Evolutionary conservation across 2,329 filamentous ascomycete species (phyloP), one percentile per base, ranked within the genome.

Genomic region (Cladosporium sp.): DNA sequence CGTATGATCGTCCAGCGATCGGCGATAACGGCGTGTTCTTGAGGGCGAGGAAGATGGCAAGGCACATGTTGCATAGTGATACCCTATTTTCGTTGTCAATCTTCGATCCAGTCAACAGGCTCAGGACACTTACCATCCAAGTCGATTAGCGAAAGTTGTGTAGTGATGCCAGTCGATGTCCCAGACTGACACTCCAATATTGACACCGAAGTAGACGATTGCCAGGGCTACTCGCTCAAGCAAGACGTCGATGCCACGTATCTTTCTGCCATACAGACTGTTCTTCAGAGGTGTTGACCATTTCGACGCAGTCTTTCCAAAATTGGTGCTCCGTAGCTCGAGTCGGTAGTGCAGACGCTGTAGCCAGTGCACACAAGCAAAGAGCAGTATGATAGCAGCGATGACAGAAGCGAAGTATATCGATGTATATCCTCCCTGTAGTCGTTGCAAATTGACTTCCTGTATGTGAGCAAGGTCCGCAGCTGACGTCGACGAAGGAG

Each of bases 21-120:
- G 71, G 69, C 26, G 72, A 74, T 11, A 74, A 60, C 3, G 71
- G 72, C 3, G 71, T 71, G 36, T 71, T 71, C 58, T 73, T 73
- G n/a, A 73, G 66, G 4, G 64, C 72, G 6, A 73, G 68, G 32
- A 74, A 71, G 28, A 73, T 49, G 36, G 67, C 66, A 2, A 74
- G 65, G 63, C 66, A 68, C 62, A 74, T 65, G 66, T 73, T 73
- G 61, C 64, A 69, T 30, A 72, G 58, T 4, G 70, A 66, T 41
- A 74, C 67, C 71, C 71, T 72, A 24, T 8, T 1, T 2, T 24
- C 18, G 24, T 18, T 3, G 15, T 63, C 7, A 64, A 32, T 24
- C n/a, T 21, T 12, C 8, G 41, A 47, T 24, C 1, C 41, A 12
- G 3, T 4, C n/a, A 47, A 4, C 8, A 47, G n/a, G n/a, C 7